Base-by-base conservation (phyloP, 2,329 filamentous ascomycete species). In the Beauveria rudraprayagi region DNA sequence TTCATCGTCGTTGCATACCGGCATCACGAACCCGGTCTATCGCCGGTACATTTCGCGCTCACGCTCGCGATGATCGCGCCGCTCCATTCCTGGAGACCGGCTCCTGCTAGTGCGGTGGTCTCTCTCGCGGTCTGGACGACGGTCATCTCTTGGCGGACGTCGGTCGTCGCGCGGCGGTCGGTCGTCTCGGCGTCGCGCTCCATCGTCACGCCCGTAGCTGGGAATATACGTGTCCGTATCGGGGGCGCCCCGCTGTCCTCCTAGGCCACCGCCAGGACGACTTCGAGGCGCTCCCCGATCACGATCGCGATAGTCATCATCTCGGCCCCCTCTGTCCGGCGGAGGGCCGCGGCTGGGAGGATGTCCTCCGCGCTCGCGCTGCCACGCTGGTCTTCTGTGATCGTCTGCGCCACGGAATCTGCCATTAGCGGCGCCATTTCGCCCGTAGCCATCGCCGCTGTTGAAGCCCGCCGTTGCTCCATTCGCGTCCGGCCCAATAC, bases 401-500 rank as follows among this genome's bases (percentile, higher is more conserved):
- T 80, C 76, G 22, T 68, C 76, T 56, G 70, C 75, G 63, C 68
- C 69, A 17, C 75, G 75, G 59, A 78, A 78, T 30, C 80, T 75
- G 24, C 75, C 72, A 48, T 60, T 60, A 22, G 51, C 14, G n/a
- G 26, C 19, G 6, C 77, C 77, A 56, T 79, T 82, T 34, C 56
- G 56, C 22, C 76, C 77, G 63, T 79, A 83, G 10, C 76, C 77
- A 56, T 84, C 82, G 24, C 76, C 76, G 63, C 76, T 78, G 63
- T 79, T 78, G 69, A 84, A 81, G 2, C 80, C 77, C 9, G 74
- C 73, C 8, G 75, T 73, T 9, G 74, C 72, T 5, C 74, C 72
- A 63, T 81, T 79, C 10, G 80, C 79, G 30, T 80, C 79, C 1
- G 80, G 78, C n/a, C 85, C 85, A 68, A 91, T 85, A 16, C 93